Evolutionary conservation across 129 eudicot species (phyloP), one percentile per base, ranked within the genome.

Genomic region (Lonicera japonica): DNA sequence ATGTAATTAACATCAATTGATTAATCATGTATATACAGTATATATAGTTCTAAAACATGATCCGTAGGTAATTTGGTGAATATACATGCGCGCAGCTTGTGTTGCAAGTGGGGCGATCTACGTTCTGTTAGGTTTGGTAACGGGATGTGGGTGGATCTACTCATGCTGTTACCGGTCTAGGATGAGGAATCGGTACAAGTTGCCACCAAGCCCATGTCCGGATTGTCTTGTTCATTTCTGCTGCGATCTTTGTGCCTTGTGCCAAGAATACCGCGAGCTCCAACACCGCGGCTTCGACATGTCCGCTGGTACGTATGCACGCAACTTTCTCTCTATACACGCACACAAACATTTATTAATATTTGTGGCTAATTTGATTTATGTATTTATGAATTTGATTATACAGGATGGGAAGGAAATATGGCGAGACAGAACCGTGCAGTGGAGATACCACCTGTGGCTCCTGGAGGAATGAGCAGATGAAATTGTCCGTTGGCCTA

Each of bases 241-340:
- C 8, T 83, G 87, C 15, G 83, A 83, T 39, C 10, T 25, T 0
- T 86, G 95, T 19, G 87, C 95, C 51, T 61, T 80, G 55, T 80
- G 90, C 58, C 95, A 83, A 80, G 87, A 77, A 68, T 80, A 83
- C 25, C 90, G 95, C 18, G 83, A 86, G 77, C 90, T 86, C 48
- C 34, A 83, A 63, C 61, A 71, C n/a, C 87, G 72, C 1, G 95
- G 90, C 17, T 83, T 66, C 20, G 78, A 87, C 68, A 38, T 80
- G 57, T 21, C 82, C 50, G 53, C 74, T 21, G 90, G 89, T 75
- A 64, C 24, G 14, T 10, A n/a, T n/a, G 23, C 39, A 25, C 50
- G 14, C 48, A 14, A n/a, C 20, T 47, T 3, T 25, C 3, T 14
- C 21, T 14, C 21, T n/a, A n/a, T n/a, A n/a, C n/a, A 9, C 55